Percentiles rank a stretch among this genome's conserved stretches.
phyloP scores from a whole-genome alignment of 345 rosid genomes.

The Camelina sativa region DNA sequence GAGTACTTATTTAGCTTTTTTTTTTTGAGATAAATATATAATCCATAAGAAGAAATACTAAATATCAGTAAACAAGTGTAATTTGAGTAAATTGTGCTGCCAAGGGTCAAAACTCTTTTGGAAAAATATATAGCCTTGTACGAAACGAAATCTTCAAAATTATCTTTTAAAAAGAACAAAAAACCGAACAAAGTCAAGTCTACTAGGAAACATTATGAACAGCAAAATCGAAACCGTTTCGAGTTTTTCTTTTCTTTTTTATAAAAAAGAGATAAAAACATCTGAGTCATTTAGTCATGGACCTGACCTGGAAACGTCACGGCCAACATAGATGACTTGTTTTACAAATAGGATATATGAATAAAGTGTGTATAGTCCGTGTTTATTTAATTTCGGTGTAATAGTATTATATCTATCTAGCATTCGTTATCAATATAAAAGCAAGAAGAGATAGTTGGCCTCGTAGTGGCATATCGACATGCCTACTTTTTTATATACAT shows the following conservation, averaged over 20 bases:
- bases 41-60: neutral
- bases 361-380: conserved; percentile 1
- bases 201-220: too few species aligned
- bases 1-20: too few species aligned
- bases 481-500: neutral
- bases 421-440: neutral
- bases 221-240: too few species aligned
- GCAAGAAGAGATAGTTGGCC: conserved; percentile 9
- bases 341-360: neutral
- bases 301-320: conserved; percentile 11
- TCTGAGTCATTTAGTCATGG: neutral
- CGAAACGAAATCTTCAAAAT: too few species aligned
- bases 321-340: neutral
- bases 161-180: too few species aligned
- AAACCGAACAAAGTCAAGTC: too few species aligned
- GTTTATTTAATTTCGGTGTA: conserved; percentile 10
- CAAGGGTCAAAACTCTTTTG: too few species aligned
- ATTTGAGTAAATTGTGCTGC: too few species aligned
- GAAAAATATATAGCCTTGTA: too few species aligned
- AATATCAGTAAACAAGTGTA: too few species aligned
- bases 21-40: neutral
- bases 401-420: conserved; percentile 6
- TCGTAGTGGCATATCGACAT: conserved; percentile 25
- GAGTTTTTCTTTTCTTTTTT: neutral
- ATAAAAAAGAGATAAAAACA: neutral